Conservation (phyloP, 176 grass and related monocot genomes). For the Ananas comosus region DNA sequence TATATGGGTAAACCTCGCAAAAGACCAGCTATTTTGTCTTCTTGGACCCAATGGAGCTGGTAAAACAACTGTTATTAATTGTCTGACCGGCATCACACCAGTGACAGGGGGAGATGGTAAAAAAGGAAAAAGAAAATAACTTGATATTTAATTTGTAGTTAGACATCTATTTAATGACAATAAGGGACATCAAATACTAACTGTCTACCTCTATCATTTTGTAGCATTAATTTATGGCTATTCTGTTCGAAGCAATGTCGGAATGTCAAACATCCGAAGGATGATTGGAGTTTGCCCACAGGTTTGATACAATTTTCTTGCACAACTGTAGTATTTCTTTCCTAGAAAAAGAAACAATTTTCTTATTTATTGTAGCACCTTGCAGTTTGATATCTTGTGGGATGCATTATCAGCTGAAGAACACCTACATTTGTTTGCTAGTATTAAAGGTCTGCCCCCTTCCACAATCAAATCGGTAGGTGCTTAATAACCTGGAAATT, state of each 20-base stretch:
- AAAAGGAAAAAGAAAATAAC: background rate
- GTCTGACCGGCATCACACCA: conserved; percentile 92
- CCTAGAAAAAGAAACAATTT: conserved; percentile 6
- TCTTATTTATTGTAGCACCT: conserved; percentile 8
- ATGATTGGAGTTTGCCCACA: conserved; percentile 97
- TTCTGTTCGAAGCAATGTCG: conserved; percentile 64
- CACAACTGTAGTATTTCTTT: background rate
- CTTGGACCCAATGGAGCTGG: conserved; percentile 95
- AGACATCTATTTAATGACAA: background rate
- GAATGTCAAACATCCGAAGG: conserved; percentile 86
- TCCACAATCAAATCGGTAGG: conserved; percentile 67
- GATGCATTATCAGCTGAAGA: conserved; percentile 85
- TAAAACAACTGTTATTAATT: conserved; percentile 92
- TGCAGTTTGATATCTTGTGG: conserved; percentile 96
- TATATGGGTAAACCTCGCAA: conserved; percentile 89
- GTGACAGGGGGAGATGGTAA: conserved; percentile 82
- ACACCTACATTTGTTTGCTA: conserved; percentile 84
- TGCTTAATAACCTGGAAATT: background rate
- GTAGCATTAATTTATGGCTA: conserved; percentile 80
- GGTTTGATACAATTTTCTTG: conserved; percentile 30
- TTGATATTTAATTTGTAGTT: conserved; percentile 9
- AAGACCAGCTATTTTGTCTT: conserved; percentile 91
- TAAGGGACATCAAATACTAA: conserved; percentile 17
- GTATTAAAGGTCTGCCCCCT: conserved; percentile 79
- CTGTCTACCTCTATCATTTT: conserved; percentile 12